Evolutionary conservation across 2,329 filamentous ascomycete genomes (phyloP), one percentile per base, ranked within the genome.

Genomic region (Coniochaeta sp.): DNA sequence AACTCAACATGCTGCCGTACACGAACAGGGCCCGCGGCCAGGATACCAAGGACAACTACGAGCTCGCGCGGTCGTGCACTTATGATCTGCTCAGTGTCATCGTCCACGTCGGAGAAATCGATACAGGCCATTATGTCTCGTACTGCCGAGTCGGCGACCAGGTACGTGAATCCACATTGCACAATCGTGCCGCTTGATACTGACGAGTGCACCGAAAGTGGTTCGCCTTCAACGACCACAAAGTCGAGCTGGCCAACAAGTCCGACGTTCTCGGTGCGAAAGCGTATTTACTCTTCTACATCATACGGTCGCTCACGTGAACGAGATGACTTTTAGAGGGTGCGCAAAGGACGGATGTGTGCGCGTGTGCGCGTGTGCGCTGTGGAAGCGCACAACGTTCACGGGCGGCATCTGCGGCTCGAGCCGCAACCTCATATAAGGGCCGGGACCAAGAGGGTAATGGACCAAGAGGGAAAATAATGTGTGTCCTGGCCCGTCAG

Each of bases 191-290:
- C 4, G 38, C 6, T 40, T 40, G 38, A 5, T 19, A 40, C 16
- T 40, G 17, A 40, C 42, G 19, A n/a, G 14, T n/a, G 3, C 42
- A 7, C 9, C 38, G 12, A 12, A 40, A 96, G 82, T 98, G 93
- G 93, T 96, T 96, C 73, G 86, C 90, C 59, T 97, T 97, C 75
- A 96, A 98, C 69, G 93, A 98, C 71, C 93, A 95, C 72, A 92
- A 91, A 71, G 93, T 98, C 26, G 90, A 93, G 62, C 71, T 93
- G 60, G 93, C 91, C 2, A 86, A 85, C 55, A 89, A 95, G 70
- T 89, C 89, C 5, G 91, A 97, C 62, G 93, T 98, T 3, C 80
- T 98, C 47, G 84, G 83, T 32, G 90, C 91, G 16, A 88, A 96
- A 72, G 92, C 93, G 0, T 98, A 97, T 73, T 79, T 98, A 60